Conservation (phyloP, 2,329 filamentous ascomycete species). For the Aspergillus awamori region DNA sequence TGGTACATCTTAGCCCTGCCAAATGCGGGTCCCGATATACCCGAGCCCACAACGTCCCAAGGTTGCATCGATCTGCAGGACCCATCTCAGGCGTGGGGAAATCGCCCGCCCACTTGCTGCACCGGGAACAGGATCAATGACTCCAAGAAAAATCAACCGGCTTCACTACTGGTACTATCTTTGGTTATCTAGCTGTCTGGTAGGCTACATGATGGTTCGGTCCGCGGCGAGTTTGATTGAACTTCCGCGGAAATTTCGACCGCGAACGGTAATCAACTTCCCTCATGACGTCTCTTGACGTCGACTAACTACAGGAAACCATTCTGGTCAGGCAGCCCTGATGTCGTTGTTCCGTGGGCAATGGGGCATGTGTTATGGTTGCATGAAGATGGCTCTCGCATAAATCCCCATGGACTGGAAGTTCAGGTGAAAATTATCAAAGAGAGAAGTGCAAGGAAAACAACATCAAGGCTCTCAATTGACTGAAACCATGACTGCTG, state of each 20-base stretch:
- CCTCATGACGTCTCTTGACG: conserved; percentile 5
- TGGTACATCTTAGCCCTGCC: too few species aligned
- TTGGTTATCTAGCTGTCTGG: neutral
- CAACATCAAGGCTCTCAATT: neutral
- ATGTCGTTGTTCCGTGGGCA: neutral
- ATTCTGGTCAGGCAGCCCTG: neutral
- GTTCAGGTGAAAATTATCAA: neutral
- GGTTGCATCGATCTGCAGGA: neutral
- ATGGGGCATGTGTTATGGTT: neutral
- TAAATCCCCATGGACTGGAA: too few species aligned
- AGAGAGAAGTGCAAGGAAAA: neutral
- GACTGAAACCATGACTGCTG: neutral
- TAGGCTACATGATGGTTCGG: neutral
- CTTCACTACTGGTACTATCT: neutral
- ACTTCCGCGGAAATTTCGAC: neutral
- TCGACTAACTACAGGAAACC: neutral
- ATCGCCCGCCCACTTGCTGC: neutral
- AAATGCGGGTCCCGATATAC: too few species aligned
- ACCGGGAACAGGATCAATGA: neutral
- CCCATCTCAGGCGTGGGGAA: neutral
- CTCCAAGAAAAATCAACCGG: neutral
- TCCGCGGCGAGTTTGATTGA: neutral
- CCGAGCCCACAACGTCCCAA: neutral
- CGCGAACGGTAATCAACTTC: neutral
- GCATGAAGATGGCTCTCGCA: neutral